A percentile compares a stretch with the other conserved stretches of the same genome.
phyloP scores from a whole-genome alignment of 768 basidiomycete genomes.

The Pleurotus ostreatus region DNA sequence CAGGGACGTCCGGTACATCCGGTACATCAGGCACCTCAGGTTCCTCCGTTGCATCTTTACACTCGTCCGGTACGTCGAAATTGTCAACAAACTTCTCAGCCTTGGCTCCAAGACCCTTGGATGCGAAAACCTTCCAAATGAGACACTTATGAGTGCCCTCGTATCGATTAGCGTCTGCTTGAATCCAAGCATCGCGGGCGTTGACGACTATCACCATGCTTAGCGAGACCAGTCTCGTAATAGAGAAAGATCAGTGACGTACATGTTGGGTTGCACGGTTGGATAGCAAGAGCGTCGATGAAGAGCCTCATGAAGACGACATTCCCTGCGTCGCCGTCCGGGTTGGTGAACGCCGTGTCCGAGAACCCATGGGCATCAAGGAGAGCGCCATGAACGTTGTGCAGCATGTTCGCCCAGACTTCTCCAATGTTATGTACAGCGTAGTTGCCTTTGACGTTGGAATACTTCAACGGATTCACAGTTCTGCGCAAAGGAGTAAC shows the following conservation, averaged over 20 bases:
- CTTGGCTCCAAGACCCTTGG: constrained; percentile 42
- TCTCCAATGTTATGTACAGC: constrained; percentile 51
- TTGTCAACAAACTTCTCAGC: constrained; percentile 28
- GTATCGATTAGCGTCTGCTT: constrained; percentile 47
- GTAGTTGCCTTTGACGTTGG: constrained; percentile 22
- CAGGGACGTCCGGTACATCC: no score
- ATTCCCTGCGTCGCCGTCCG: constrained; percentile 39
- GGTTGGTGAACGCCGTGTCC: constrained; percentile 33
- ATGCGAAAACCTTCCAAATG: constrained; percentile 43
- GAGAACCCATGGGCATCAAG: constrained; percentile 33
- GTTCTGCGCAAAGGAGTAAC: constrained; percentile 9
- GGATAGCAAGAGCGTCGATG: constrained; percentile 45
- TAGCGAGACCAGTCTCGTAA: background rate
- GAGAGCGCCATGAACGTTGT: constrained; percentile 37
- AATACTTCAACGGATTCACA: constrained; percentile 32
- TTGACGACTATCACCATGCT: constrained; percentile 28
- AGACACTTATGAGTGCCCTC: constrained; percentile 39
- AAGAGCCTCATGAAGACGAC: constrained; percentile 48
- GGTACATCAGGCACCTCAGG: no score
- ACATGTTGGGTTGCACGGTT: constrained; percentile 50
- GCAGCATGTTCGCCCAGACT: constrained; percentile 47
- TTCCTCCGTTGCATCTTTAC: background rate
- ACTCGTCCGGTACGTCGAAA: background rate
- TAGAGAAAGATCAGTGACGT: constrained; percentile 13
- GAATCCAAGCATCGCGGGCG: constrained; percentile 48